Conservation (phyloP, 148 eudicot genomes). For the Polygonum aviculare region DNA sequence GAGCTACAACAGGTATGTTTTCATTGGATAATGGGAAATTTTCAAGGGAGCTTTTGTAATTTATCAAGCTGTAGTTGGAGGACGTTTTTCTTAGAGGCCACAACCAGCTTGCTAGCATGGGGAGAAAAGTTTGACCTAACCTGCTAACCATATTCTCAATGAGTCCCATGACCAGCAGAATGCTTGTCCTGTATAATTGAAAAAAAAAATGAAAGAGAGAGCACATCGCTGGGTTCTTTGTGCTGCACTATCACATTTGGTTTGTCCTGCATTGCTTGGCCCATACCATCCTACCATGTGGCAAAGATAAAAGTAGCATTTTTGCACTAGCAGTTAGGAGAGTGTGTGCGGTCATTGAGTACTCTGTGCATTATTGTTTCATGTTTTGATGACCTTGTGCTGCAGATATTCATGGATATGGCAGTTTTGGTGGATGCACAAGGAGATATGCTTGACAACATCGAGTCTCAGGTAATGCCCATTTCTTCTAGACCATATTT, state of each 20-base stretch:
- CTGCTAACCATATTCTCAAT: neutral
- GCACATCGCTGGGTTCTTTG: neutral
- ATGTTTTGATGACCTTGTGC: constrained; percentile 1
- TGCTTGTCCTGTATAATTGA: neutral
- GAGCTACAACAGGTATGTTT: constrained; percentile 85
- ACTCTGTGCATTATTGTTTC: neutral
- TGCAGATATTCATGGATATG: constrained; percentile 85
- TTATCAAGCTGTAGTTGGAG: neutral
- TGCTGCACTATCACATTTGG: neutral
- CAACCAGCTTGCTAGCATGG: neutral
- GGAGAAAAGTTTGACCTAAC: neutral
- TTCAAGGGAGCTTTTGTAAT: neutral
- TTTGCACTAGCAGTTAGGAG: neutral
- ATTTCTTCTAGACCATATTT: neutral
- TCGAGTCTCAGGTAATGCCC: constrained; percentile 67
- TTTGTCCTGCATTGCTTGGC: neutral
- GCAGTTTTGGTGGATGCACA: constrained; percentile 88
- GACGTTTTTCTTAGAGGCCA: neutral
- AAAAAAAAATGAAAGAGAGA: neutral
- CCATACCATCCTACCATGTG: neutral
- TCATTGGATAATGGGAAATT: neutral
- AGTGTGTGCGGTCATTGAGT: neutral
- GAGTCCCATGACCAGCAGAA: neutral
- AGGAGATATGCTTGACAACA: constrained; percentile 86
- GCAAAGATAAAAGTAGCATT: neutral